Evolutionary conservation across 345 rosid genomes (phyloP).

Genomic region (Aethionema arabicum): DNA sequence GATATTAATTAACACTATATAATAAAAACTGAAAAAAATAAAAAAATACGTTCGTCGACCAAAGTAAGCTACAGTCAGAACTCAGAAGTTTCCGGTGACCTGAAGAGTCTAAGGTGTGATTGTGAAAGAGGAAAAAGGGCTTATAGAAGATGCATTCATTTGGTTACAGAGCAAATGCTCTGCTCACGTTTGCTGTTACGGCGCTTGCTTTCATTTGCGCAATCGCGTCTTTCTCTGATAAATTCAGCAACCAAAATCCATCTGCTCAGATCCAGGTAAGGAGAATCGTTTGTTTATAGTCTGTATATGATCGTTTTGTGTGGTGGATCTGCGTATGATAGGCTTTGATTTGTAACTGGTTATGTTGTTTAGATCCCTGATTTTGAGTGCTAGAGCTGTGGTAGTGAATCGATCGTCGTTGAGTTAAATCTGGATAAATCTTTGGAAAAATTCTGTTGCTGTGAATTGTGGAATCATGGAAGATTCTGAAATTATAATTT

Average conservation of each 20-base stretch:
- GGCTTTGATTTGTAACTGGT: slow-evolving; percentile 17
- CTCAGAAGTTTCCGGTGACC: slow-evolving; percentile 12
- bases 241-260: slow-evolving; percentile 74
- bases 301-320: background rate
- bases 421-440: background rate
- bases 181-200: slow-evolving; percentile 78
- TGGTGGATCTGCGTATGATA: slow-evolving; percentile 18
- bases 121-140: background rate
- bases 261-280: slow-evolving; percentile 82
- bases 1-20: background rate
- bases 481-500: background rate
- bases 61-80: no score
- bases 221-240: slow-evolving; percentile 80
- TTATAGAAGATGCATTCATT: slow-evolving; percentile 79
- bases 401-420: background rate
- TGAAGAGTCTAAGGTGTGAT: background rate
- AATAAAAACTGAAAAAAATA: background rate
- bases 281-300: background rate
- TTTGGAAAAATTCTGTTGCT: slow-evolving; percentile 1
- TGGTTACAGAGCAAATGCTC: slow-evolving; percentile 84
- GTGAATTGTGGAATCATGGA: background rate
- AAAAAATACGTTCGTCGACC: slow-evolving; percentile 29
- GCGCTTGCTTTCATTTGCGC: slow-evolving; percentile 85
- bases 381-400: slow-evolving; percentile 24
- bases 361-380: slow-evolving; percentile 2